Percentiles rank a stretch among this genome's conserved stretches.
Conservation (phyloP, 305 asterid genomes). For the Euphrasia arctica region DNA sequence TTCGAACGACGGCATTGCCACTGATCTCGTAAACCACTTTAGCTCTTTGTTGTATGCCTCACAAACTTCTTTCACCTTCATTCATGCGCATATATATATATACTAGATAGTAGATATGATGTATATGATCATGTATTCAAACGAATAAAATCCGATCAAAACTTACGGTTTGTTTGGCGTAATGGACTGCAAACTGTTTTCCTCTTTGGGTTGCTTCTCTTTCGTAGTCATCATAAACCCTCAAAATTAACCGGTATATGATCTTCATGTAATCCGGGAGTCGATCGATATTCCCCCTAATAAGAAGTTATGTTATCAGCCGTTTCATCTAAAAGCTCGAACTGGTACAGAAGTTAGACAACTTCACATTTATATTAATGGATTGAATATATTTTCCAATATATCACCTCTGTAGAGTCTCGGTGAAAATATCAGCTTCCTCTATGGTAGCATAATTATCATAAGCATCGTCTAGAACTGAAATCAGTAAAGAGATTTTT, state of each 20-base stretch:
- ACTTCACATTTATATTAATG: too few species aligned
- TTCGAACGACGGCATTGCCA: conserved; percentile 10
- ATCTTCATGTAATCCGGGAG: conserved; percentile 30
- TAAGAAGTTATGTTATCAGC: neutral
- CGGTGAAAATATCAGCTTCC: conserved; percentile 18
- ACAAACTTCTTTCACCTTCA: neutral
- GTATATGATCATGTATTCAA: too few species aligned
- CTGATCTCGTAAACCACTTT: neutral
- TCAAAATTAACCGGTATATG: conserved; percentile 20
- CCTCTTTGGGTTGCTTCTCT: conserved; percentile 12
- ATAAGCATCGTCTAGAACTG: conserved; percentile 10
- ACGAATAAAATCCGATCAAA: too few species aligned
- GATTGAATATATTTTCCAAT: too few species aligned
- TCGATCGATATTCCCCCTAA: conserved; percentile 25
- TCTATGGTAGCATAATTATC: conserved; percentile 26
- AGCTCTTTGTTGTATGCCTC: neutral
- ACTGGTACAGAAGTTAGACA: neutral
- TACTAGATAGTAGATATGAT: too few species aligned
- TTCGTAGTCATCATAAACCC: conserved; percentile 15
- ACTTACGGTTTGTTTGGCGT: conserved; percentile 3
- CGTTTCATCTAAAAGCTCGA: too few species aligned
- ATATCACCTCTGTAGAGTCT: conserved; percentile 18
- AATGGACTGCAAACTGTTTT: neutral
- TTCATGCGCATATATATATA: too few species aligned
- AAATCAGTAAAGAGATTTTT: neutral